These are phyloP conservation scores for Orobanche coerulescens DNA, from an alignment of 257 asterid species.

Conservation along the genomic window DNA sequence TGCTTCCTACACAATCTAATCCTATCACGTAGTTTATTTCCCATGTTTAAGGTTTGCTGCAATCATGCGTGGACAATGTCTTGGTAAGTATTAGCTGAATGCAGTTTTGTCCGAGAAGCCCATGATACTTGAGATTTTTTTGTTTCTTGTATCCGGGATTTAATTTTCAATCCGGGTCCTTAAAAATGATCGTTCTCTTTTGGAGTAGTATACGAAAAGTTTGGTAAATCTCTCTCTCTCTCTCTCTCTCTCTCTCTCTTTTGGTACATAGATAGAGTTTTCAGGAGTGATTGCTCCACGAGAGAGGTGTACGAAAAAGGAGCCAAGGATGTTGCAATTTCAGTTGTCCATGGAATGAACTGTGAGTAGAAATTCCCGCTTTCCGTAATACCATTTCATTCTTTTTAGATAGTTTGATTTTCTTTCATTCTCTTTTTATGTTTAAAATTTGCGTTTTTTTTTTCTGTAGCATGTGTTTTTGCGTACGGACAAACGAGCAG, in stretches of 20 bases:
- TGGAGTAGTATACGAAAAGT: not conserved
- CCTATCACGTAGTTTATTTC: too few relatives aligned
- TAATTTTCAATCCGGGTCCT: not conserved
- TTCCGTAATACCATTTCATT: not conserved
- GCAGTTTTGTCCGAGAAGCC: constrained; percentile 6
- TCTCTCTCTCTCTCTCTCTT: too few relatives aligned
- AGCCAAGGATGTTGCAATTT: constrained; percentile 82
- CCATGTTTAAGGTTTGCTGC: not conserved
- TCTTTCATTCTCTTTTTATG: not conserved
- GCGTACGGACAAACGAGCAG: constrained; percentile 99
- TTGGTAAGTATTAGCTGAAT: not conserved
- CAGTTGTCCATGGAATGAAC: constrained; percentile 76
- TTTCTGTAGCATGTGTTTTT: constrained; percentile 71
- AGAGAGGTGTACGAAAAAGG: constrained; percentile 85
- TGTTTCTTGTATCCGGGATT: not conserved
- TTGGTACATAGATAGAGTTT: constrained; percentile 72
- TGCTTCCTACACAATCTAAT: too few relatives aligned
- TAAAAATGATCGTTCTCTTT: too few relatives aligned
- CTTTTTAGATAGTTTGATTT: not conserved
- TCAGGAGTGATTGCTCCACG: constrained; percentile 61
- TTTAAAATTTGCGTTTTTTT: not conserved
- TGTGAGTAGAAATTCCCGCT: constrained; percentile 38
- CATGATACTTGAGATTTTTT: not conserved
- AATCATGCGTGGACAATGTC: not conserved
- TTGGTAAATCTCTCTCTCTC: constrained; percentile 6